phyloP scores from a whole-genome alignment of 2,329 filamentous ascomycete genomes.

The Pseudogymnoascus pannorum region DNA sequence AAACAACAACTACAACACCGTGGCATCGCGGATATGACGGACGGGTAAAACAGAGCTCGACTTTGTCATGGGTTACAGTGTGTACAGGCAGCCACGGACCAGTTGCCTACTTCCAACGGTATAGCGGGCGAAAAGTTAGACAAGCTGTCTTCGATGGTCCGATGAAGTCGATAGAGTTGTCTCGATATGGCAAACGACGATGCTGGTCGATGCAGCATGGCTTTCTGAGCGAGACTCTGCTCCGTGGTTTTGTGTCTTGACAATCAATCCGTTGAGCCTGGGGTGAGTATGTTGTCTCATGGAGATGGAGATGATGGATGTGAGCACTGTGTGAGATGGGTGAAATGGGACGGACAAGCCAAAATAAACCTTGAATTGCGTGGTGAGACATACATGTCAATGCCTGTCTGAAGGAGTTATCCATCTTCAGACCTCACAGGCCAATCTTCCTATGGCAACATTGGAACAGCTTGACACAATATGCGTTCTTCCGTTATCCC shows the following conservation, averaged over 20 bases:
- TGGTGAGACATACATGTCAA: constrained; percentile 8
- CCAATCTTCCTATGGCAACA: not conserved
- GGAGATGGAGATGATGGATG: not conserved
- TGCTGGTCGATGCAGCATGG: not conserved
- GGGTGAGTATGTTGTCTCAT: constrained; percentile 1
- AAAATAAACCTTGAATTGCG: constrained; percentile 5
- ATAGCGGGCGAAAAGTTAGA: not conserved
- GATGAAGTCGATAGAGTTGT: constrained; percentile 4
- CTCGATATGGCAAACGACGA: not conserved
- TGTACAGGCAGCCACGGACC: not conserved
- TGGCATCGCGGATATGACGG: not conserved
- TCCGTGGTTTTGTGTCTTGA: not conserved
- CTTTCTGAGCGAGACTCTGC: not conserved
- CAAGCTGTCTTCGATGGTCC: not conserved
- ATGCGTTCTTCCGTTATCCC: not conserved
- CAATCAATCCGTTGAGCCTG: not conserved
- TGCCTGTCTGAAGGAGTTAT: not conserved
- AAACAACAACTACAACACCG: constrained; percentile 3
- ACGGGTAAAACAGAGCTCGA: not conserved
- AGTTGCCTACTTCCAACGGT: not conserved
- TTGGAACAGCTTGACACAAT: constrained; percentile 6
- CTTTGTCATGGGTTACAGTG: constrained; percentile 1
- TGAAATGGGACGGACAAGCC: not conserved
- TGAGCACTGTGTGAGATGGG: not conserved
- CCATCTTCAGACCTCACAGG: not conserved